Conservation (phyloP, 352 stramenopile genomes). For the Phytophthora sp. region DNA sequence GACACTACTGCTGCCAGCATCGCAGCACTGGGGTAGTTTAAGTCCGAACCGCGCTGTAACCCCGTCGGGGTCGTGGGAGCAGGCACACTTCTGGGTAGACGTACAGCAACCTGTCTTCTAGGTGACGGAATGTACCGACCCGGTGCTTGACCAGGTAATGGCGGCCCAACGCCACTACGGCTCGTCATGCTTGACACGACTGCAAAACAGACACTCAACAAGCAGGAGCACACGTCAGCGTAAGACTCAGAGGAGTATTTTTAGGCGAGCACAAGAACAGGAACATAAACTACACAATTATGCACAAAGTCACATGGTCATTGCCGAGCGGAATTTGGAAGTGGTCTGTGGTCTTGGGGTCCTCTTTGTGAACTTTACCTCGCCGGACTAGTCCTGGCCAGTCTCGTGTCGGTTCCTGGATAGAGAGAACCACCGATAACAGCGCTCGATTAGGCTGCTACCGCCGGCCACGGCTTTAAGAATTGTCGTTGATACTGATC, state of each 20-base stretch:
- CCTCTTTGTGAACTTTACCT: conserved; percentile 17
- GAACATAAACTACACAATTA: background rate
- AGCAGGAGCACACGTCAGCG: conserved; percentile 12
- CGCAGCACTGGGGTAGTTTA: conserved; percentile 17
- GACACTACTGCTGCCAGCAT: conserved; percentile 16
- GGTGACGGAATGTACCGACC: conserved; percentile 25
- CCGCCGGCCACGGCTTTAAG: conserved; percentile 49
- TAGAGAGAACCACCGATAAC: conserved; percentile 27
- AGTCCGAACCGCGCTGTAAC: background rate
- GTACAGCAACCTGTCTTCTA: conserved; percentile 21
- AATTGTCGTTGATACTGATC: conserved; percentile 86
- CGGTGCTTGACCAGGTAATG: conserved; percentile 14
- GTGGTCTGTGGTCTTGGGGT: conserved; percentile 42
- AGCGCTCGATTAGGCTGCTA: conserved; percentile 25
- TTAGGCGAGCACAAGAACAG: conserved; percentile 17
- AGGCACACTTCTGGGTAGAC: conserved; percentile 19
- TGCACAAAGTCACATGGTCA: conserved; percentile 36
- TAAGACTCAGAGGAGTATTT: conserved; percentile 26
- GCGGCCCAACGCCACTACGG: conserved; percentile 13
- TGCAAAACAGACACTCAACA: conserved; percentile 5
- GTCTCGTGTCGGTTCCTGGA: background rate
- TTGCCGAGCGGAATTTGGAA: conserved; percentile 25
- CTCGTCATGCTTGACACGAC: conserved; percentile 25
- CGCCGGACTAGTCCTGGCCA: conserved; percentile 5
- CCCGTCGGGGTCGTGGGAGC: background rate